Percentiles rank a stretch among this genome's conserved stretches.
Conservation (phyloP, 208 protist species). For the Zelonia costaricensis region DNA sequence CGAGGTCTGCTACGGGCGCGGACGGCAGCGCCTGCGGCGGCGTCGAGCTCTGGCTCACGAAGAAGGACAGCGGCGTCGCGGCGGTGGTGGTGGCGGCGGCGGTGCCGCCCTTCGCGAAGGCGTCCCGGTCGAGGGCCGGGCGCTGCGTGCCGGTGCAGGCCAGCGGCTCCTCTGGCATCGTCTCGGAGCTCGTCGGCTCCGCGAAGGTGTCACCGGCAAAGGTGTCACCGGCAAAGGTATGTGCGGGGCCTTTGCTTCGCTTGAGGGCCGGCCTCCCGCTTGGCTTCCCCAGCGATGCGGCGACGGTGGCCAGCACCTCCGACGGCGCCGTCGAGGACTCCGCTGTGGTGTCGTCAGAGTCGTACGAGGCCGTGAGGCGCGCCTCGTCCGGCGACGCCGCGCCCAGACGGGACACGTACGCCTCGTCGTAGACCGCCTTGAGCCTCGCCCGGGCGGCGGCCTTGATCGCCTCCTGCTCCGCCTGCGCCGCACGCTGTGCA, state of each 20-base stretch:
- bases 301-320: too few relatives aligned
- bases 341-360: slow-evolving; percentile 4
- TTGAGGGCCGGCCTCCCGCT: too few relatives aligned
- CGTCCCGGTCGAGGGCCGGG: not conserved
- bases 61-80: too few relatives aligned
- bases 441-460: slow-evolving; percentile 34
- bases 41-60: too few relatives aligned
- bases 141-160: not conserved
- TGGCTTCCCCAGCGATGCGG: too few relatives aligned
- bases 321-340: not conserved
- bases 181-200: not conserved
- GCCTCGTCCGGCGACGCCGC: slow-evolving; percentile 1
- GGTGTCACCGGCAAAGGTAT: too few relatives aligned
- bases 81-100: not conserved
- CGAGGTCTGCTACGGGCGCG: not conserved
- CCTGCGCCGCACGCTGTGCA: slow-evolving; percentile 27
- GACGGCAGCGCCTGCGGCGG: too few relatives aligned
- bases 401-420: slow-evolving; percentile 17
- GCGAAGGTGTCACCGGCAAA: not conserved
- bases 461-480: slow-evolving; percentile 31
- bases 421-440: slow-evolving; percentile 45
- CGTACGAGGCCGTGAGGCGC: slow-evolving; percentile 4
- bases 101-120: not conserved
- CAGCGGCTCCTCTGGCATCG: not conserved
- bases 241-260: too few relatives aligned